Conservation (phyloP, 106 monocot species). For the Dendrobium catenatum region DNA sequence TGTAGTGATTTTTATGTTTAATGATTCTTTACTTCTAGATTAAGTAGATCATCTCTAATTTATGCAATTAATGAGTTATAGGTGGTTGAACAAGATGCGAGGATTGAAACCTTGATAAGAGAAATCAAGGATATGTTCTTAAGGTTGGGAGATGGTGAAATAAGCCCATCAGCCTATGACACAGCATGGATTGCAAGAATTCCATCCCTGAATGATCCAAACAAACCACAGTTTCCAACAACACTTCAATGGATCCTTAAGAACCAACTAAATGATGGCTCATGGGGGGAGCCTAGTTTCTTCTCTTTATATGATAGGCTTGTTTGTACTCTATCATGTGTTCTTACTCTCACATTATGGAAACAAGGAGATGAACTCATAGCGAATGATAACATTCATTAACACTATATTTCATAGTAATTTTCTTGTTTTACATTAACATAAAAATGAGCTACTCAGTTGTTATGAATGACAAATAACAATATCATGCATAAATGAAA, state of each 20-base stretch:
- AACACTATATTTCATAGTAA: too few species aligned
- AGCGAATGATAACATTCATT: background rate
- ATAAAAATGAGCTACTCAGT: too few species aligned
- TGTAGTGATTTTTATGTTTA: too few species aligned
- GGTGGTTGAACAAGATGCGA: background rate
- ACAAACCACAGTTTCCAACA: too few species aligned
- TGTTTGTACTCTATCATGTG: conserved; percentile 15
- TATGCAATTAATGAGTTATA: too few species aligned
- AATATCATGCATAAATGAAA: too few species aligned
- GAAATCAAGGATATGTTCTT: background rate
- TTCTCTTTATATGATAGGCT: background rate
- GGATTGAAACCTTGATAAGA: background rate
- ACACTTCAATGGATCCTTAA: background rate
- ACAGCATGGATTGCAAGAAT: conserved; percentile 8
- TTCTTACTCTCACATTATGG: conserved; percentile 10
- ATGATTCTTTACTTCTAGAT: too few species aligned
- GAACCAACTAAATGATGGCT: background rate
- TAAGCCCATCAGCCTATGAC: background rate
- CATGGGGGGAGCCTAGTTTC: background rate
- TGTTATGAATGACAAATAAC: too few species aligned
- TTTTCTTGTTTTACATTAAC: too few species aligned
- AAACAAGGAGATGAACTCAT: conserved; percentile 3
- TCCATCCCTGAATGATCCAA: background rate
- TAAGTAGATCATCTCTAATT: too few species aligned
- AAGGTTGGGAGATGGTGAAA: background rate